Evolutionary conservation across 306 rosid genomes (phyloP), one percentile per base, ranked within the genome.

Genomic region (Cicer cuneatum): DNA sequence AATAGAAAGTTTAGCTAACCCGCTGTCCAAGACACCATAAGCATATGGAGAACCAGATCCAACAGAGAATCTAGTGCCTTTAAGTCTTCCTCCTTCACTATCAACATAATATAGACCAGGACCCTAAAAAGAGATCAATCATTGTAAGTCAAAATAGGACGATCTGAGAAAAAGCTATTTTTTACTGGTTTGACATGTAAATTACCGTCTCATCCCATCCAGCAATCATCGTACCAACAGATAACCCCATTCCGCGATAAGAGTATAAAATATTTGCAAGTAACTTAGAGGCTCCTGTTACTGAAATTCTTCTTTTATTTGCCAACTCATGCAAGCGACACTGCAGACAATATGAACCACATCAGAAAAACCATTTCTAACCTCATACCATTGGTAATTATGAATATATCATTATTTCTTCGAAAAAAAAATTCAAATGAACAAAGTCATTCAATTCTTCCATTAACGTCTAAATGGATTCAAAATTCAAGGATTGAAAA

Each of bases 121-220:
- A 68, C 99, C 99, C 97, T 94, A 74, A 72, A 71, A 18, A 54
- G 63, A 51, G 67, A 18, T 29, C 40, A 39, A 54, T 19, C 8
- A 21, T 60, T 21, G 11, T 66, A 54, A 67, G 61, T 21, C 63
- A 74, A 37, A 43, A 35, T 38, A 19, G 12, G 11, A 62, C 43
- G 16, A 54, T 65, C 56, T 15, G 39, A 81, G 15, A 56, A 8
- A 38, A 75, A 49, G 2, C 54, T 37, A 61, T 45, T 38, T 12
- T 45, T 38, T 12, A 58, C 10, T 35, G 52, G 48, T 47, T 49
- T 67, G 77, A 71, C 13, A 5, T 1, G 52, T 43, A 37, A 62
- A 41, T 82, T 94, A 94, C 99, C 85, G 96, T 94, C 70, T 92
- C 99, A 73, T 92, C 97, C 99, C 99, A 94, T 78, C 99, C 99